phyloP scores from a whole-genome alignment of 371 early-diverging fungal species.

The Encephalitozoon hellem region DNA sequence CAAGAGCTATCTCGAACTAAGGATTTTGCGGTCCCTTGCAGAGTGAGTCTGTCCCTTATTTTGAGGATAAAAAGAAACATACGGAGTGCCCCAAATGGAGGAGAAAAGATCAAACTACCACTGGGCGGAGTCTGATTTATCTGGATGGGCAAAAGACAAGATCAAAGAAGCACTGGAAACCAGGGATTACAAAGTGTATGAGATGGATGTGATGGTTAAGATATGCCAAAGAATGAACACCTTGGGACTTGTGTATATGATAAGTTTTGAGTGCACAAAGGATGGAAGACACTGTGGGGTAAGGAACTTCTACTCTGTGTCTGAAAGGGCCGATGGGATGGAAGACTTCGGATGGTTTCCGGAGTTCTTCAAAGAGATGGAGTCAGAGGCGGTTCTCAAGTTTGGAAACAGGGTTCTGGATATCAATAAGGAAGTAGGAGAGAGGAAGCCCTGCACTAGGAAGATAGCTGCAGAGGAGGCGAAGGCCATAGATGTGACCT shows the following conservation, averaged over 20 bases:
- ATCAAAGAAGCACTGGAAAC: constrained; percentile 8
- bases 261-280: constrained; percentile 29
- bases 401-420: constrained; percentile 31
- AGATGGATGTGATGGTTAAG: constrained; percentile 31
- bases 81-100: constrained; percentile 4
- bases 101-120: constrained; percentile 22
- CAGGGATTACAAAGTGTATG: neutral
- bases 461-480: constrained; percentile 9
- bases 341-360: constrained; percentile 39
- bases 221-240: constrained; percentile 27
- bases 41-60: neutral
- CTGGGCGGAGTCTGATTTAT: constrained; percentile 13
- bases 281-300: neutral
- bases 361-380: constrained; percentile 39
- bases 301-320: constrained; percentile 16
- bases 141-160: constrained; percentile 34
- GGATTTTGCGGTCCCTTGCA: neutral
- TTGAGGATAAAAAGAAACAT: neutral
- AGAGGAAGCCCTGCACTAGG: neutral
- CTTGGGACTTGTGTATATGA: constrained; percentile 34
- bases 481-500: neutral
- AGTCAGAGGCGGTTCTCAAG: constrained; percentile 36
- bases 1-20: constrained; percentile 30
- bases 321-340: constrained; percentile 11
- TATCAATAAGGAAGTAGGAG: neutral